These are phyloP conservation scores for Picea engelmannii DNA, from an alignment of 83 land plant genomes.

Conservation along the genomic window DNA sequence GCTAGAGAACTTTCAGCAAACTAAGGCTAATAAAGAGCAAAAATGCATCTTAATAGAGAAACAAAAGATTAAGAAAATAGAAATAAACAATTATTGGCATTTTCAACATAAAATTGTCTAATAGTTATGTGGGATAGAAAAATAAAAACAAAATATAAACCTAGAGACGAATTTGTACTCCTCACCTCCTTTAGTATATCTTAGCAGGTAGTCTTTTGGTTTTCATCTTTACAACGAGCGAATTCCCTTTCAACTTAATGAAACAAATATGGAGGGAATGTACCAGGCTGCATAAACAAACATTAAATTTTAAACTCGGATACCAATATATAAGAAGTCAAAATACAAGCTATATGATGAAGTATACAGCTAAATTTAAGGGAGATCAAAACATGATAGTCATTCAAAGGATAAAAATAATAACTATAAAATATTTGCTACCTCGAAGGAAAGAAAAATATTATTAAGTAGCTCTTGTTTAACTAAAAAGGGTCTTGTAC, in stretches of 20 bases:
- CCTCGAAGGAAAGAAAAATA: neutral
- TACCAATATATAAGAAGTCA: neutral
- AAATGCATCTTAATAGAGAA: neutral
- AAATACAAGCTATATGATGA: neutral
- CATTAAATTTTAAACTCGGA: neutral
- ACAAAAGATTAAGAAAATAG: neutral
- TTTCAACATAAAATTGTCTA: neutral
- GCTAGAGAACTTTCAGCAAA: neutral
- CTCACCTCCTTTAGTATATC: conserved; percentile 79
- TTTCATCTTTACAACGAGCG: conserved; percentile 87
- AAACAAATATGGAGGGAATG: conserved; percentile 75
- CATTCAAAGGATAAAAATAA: neutral
- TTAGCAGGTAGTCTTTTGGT: conserved; percentile 66
- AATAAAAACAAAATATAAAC: neutral
- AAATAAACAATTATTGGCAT: neutral
- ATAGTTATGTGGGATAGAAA: neutral
- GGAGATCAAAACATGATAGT: neutral
- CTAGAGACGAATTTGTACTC: neutral
- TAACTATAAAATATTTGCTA: neutral
- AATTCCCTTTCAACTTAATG: conserved; percentile 92
- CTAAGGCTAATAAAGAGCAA: neutral
- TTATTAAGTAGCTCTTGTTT: neutral
- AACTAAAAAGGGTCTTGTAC: neutral
- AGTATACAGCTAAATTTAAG: neutral
- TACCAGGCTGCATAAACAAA: conserved; percentile 51